These are phyloP conservation scores for Auriscalpium vulgare DNA, from an alignment of 768 basidiomycete species.

Conservation along the genomic window DNA sequence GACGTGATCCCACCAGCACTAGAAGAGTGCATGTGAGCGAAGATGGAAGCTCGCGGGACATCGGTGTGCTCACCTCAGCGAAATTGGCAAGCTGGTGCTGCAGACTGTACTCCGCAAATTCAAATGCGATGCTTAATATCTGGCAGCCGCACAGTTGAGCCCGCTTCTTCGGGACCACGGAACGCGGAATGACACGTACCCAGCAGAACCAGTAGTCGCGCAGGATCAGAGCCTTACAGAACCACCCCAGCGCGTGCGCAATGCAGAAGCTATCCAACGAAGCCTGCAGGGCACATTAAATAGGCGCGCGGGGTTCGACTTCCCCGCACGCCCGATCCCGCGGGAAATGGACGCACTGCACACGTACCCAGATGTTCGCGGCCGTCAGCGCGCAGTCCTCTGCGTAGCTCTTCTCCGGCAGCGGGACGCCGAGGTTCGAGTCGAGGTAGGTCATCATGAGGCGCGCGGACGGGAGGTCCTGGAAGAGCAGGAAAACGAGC, in stretches of 20 bases:
- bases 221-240: conserved; percentile 84
- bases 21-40: conserved; percentile 12
- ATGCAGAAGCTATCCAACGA: conserved; percentile 83
- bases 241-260: conserved; percentile 83
- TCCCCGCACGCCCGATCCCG: background rate
- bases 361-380: conserved; percentile 57
- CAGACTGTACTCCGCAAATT: conserved; percentile 81
- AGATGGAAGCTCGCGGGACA: conserved; percentile 13
- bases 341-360: background rate
- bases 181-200: conserved; percentile 37
- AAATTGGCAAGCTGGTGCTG: conserved; percentile 88
- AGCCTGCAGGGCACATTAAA: conserved; percentile 34
- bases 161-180: background rate
- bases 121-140: conserved; percentile 84
- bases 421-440: conserved; percentile 55
- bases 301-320: background rate
- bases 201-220: conserved; percentile 94
- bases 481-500: conserved; percentile 80
- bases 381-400: conserved; percentile 67
- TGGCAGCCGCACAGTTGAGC: conserved; percentile 19
- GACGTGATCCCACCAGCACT: conserved; percentile 96
- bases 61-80: conserved; percentile 53
- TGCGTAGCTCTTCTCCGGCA: conserved; percentile 83
- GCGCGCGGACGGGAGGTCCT: conserved; percentile 72
- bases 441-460: conserved; percentile 77